Percentiles rank a stretch among this genome's conserved stretches.
These are phyloP conservation scores for Mortierella polycephala DNA, from an alignment of 371 early-diverging fungal genomes.

Conservation along the genomic window DNA sequence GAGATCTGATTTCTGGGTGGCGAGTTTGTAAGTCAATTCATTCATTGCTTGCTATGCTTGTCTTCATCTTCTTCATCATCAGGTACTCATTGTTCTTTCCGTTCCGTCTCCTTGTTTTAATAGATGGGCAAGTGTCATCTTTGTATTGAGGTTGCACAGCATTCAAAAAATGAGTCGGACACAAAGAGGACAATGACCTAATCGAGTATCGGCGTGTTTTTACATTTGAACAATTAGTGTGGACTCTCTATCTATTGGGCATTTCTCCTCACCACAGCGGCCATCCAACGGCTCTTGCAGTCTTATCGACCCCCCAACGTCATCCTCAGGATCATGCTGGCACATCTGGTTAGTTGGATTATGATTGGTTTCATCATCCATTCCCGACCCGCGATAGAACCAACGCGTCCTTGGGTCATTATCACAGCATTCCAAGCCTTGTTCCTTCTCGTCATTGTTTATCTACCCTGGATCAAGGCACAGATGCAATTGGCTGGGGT, in stretches of 20 bases:
- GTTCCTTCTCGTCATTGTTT: constrained; percentile 56
- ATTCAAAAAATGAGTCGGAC: background rate
- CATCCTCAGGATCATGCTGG: constrained; percentile 40
- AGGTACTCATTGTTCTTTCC: background rate
- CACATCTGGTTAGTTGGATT: constrained; percentile 43
- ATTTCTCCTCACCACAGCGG: constrained; percentile 41
- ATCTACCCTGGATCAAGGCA: constrained; percentile 54
- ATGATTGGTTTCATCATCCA: constrained; percentile 27
- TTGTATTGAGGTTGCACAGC: background rate
- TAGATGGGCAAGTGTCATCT: constrained; percentile 40
- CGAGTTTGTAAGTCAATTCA: constrained; percentile 61
- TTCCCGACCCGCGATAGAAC: constrained; percentile 47
- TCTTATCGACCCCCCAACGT: constrained; percentile 39
- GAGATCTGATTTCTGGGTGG: constrained; percentile 64
- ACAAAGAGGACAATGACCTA: constrained; percentile 18
- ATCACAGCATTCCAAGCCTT: constrained; percentile 56
- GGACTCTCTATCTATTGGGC: constrained; percentile 50
- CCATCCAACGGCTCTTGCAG: constrained; percentile 41
- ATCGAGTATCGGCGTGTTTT: background rate
- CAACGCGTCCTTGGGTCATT: constrained; percentile 55
- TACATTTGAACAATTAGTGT: constrained; percentile 52
- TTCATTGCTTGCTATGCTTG: background rate
- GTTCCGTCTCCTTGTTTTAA: background rate
- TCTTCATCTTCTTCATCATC: background rate
- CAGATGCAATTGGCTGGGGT: constrained; percentile 58